phyloP scores from a whole-genome alignment of 345 rosid species.

The Euphorbia tirucalli region DNA sequence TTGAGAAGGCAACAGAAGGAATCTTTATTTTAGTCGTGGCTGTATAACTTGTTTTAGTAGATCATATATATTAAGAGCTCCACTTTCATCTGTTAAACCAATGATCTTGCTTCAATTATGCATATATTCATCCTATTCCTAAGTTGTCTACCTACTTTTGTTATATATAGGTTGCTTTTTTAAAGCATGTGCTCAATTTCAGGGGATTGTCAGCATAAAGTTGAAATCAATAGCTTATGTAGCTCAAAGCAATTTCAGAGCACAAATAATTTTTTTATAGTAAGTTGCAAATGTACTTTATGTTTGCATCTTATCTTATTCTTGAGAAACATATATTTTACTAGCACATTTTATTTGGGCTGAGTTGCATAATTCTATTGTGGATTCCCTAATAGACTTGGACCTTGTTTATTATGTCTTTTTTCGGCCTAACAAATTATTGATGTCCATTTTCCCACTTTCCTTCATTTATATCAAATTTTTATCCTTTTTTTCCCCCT shows the following conservation, averaged over 20 bases:
- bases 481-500: too few relatives aligned
- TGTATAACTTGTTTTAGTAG: not conserved
- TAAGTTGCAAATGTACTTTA: not conserved
- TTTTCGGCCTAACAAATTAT: not conserved
- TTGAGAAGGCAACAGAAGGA: conserved; percentile 1
- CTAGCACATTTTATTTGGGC: not conserved
- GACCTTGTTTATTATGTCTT: not conserved
- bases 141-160: not conserved
- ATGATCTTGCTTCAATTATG: conserved; percentile 1
- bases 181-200: not conserved
- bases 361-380: not conserved
- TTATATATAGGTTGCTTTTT: not conserved
- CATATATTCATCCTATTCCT: not conserved
- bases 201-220: not conserved
- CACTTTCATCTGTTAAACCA: not conserved
- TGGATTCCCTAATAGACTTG: not conserved
- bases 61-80: not conserved
- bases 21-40: conserved; percentile 3
- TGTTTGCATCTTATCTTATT: too few relatives aligned
- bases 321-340: not conserved
- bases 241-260: not conserved
- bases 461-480: too few relatives aligned
- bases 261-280: too few relatives aligned
- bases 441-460: not conserved
- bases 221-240: not conserved